Evolutionary conservation across 2,329 filamentous ascomycete species (phyloP), one percentile per base, ranked within the genome.

Genomic region (Colletotrichum tofieldiae): DNA sequence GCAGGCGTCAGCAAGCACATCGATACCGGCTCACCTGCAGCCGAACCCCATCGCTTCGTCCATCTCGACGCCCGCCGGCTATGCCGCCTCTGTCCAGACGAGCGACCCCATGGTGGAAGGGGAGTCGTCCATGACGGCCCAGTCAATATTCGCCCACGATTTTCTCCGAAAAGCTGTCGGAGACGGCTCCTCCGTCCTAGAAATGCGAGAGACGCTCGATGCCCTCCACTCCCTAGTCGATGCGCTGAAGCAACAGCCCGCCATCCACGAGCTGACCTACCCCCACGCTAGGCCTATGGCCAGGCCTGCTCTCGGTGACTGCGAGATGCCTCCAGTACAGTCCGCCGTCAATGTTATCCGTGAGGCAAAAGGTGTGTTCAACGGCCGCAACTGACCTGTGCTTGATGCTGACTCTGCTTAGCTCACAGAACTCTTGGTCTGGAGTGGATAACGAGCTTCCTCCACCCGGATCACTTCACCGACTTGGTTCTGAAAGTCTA

Each of bases 131-230:
- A 73, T 86, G 32, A 80, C 84, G 8, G 85, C 85, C 2, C 85
- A 86, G 67, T 84, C 84, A 1, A 81, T 80, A 16, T 86, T 87
- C 73, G 85, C 85, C 43, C 85, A 82, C 29, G 82, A 86, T 60
- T 84, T 87, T 54, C 76, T 85, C 3, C 79, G 82, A 29, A 81
- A 84, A 65, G 81, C 80, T 5, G 81, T 82, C 20, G 77, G 75
- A 14, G 76, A 77, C 32, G 77, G 73, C n/a, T 75, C 78, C 12
- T 75, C 78, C 0, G 76, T 78, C 9, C 76, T 81, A 1, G 79
- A 82, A 72, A 74, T 83, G 75, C 77, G 78, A 5, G 80, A 82
- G 67, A 80, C 81, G 0, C 66, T 83, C 8, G 79, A 81, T 52
- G 79, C 81, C 1, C 79, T 83, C 2, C 78, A 79, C 43, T 76